Evolutionary conservation across 192 early-diverging fungal genomes (phyloP).

Genomic region (Coemansia interrupta): DNA sequence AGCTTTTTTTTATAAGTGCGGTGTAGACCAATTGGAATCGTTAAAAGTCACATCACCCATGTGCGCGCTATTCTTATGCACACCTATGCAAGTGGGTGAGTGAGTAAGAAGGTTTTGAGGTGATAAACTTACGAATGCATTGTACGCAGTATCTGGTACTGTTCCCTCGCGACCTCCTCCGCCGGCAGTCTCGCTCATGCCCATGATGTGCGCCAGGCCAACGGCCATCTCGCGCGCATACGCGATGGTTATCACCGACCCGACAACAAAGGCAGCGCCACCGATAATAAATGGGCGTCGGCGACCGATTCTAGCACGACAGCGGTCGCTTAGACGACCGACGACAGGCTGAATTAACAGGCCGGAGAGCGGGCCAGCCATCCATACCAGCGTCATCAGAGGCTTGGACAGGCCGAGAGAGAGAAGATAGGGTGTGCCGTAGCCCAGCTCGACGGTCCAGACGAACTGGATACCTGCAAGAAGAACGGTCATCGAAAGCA

Average conservation of each 20-base stretch:
- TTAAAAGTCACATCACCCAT: neutral
- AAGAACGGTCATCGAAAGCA: slow-evolving; percentile 45
- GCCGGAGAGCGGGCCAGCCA: slow-evolving; percentile 83
- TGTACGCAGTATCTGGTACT: slow-evolving; percentile 12
- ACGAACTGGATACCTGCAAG: slow-evolving; percentile 54
- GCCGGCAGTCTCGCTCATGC: neutral
- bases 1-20: neutral
- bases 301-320: slow-evolving; percentile 65
- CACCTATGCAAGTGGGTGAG: neutral
- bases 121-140: slow-evolving; percentile 21
- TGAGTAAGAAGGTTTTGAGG: neutral
- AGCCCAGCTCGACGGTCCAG: slow-evolving; percentile 55
- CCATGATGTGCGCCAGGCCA: slow-evolving; percentile 8
- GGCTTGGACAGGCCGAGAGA: slow-evolving; percentile 79
- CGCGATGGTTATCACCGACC: slow-evolving; percentile 36
- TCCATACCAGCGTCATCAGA: slow-evolving; percentile 88
- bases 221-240: slow-evolving; percentile 42
- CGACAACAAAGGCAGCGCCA: slow-evolving; percentile 56
- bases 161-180: neutral
- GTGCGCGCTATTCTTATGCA: neutral
- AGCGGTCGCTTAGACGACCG: slow-evolving; percentile 78
- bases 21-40: neutral
- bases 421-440: slow-evolving; percentile 83
- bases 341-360: slow-evolving; percentile 77
- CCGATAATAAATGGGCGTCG: slow-evolving; percentile 82